A percentile compares a stretch with the other conserved stretches of the same genome.
Evolutionary conservation across 768 basidiomycete species (phyloP).

Genomic region (Auriscalpium vulgare): DNA sequence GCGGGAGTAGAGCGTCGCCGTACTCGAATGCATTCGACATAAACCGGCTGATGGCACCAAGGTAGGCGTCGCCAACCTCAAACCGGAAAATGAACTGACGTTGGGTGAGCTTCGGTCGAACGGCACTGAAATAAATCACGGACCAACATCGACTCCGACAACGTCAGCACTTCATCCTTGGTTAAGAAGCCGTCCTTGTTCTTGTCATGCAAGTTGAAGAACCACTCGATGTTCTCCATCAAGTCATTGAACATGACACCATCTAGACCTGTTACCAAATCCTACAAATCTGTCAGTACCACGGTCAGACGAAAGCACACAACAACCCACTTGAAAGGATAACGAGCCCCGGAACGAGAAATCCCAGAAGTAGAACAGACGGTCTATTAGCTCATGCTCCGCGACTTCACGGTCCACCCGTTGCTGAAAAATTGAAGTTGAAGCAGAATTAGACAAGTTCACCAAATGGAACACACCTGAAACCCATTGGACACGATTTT

Average conservation of each 20-base stretch:
- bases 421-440: constrained; percentile 41
- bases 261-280: constrained; percentile 82
- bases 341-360: constrained; percentile 69
- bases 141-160: constrained; percentile 91
- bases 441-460: constrained; percentile 1
- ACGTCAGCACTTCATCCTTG: constrained; percentile 91
- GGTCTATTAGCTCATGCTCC: constrained; percentile 92
- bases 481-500: constrained; percentile 89
- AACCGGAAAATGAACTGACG: constrained; percentile 93
- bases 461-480: constrained; percentile 39
- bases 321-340: constrained; percentile 70
- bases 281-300: constrained; percentile 35
- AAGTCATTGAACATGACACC: constrained; percentile 93
- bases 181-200: constrained; percentile 93
- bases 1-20: constrained; percentile 83
- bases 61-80: constrained; percentile 92
- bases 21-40: constrained; percentile 99
- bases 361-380: constrained; percentile 96
- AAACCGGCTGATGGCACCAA: constrained; percentile 93
- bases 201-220: constrained; percentile 92
- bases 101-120: background rate
- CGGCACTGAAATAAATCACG: constrained; percentile 18
- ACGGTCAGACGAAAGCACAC: background rate
- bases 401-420: constrained; percentile 85
- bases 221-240: constrained; percentile 99